These are phyloP conservation scores for Aspergillus awamori DNA, from an alignment of 2,329 filamentous ascomycete species.

Conservation along the genomic window DNA sequence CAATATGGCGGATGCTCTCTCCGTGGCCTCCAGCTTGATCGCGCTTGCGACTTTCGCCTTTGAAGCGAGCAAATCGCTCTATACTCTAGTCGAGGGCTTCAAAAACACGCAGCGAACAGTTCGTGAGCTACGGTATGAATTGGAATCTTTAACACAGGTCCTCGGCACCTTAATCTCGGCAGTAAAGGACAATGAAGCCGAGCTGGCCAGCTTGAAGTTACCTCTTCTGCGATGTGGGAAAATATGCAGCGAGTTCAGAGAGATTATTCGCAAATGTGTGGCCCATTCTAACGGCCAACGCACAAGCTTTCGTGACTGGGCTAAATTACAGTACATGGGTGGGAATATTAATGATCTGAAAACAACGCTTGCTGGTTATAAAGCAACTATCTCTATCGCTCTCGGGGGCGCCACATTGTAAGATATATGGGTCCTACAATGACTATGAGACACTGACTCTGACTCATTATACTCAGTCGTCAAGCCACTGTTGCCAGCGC, in stretches of 20 bases:
- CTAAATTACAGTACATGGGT: conserved; percentile 16
- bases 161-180: conserved; percentile 20
- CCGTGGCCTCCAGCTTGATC: conserved; percentile 23
- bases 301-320: conserved; percentile 24
- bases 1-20: conserved; percentile 26
- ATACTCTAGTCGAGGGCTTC: conserved; percentile 23
- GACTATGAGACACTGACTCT: background rate
- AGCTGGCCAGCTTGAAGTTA: conserved; percentile 24
- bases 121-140: conserved; percentile 24
- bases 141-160: conserved; percentile 21
- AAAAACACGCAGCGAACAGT: conserved; percentile 22
- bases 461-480: conserved; percentile 17
- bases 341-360: conserved; percentile 27
- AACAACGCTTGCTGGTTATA: conserved; percentile 26
- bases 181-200: conserved; percentile 16
- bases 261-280: conserved; percentile 21
- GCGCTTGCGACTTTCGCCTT: conserved; percentile 27
- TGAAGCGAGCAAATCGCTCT: conserved; percentile 27
- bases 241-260: conserved; percentile 24
- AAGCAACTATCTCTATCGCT: conserved; percentile 32
- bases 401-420: conserved; percentile 32
- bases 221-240: conserved; percentile 26
- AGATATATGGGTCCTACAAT: conserved; percentile 11
- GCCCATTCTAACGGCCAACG: conserved; percentile 14
- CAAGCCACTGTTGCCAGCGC: conserved; percentile 22